Evolutionary conservation across 495 filamentous ascomycete species (phyloP).

Genomic region (Penicillium samsonianum): DNA sequence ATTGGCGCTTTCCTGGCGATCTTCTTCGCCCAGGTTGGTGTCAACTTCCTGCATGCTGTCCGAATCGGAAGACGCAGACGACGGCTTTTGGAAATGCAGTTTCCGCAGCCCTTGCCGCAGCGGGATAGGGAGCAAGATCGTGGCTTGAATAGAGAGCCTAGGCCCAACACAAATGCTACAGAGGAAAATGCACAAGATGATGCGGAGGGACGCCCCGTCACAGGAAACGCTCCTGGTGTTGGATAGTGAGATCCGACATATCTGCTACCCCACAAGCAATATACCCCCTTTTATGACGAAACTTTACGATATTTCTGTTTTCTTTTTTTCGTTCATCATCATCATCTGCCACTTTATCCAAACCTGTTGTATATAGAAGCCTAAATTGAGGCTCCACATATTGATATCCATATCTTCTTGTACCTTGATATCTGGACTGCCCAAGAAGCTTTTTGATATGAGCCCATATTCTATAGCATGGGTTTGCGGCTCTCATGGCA

Average conservation of each 20-base stretch:
- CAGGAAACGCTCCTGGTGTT: neutral
- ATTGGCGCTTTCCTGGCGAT: conserved; percentile 39
- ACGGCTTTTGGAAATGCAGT: conserved; percentile 26
- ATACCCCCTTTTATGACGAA: conserved; percentile 11
- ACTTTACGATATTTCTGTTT: neutral
- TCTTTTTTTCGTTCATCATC: neutral
- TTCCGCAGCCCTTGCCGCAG: conserved; percentile 29
- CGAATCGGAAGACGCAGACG: conserved; percentile 31
- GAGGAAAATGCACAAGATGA: conserved; percentile 18
- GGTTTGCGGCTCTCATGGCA: neutral
- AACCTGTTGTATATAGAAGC: neutral
- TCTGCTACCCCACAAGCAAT: neutral
- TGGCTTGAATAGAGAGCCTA: conserved; percentile 7
- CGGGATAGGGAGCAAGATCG: conserved; percentile 8
- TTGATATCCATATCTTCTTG: neutral
- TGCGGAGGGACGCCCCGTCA: conserved; percentile 20
- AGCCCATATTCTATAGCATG: neutral
- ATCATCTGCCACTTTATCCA: neutral
- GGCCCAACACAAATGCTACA: conserved; percentile 5
- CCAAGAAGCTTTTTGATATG: neutral
- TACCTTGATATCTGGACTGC: neutral
- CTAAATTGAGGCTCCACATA: neutral
- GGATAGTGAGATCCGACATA: neutral
- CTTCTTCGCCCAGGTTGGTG: conserved; percentile 38
- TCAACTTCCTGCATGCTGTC: conserved; percentile 35